Evolutionary conservation across 345 rosid genomes (phyloP), one percentile per base, ranked within the genome.

Genomic region (Physaria fendleri): DNA sequence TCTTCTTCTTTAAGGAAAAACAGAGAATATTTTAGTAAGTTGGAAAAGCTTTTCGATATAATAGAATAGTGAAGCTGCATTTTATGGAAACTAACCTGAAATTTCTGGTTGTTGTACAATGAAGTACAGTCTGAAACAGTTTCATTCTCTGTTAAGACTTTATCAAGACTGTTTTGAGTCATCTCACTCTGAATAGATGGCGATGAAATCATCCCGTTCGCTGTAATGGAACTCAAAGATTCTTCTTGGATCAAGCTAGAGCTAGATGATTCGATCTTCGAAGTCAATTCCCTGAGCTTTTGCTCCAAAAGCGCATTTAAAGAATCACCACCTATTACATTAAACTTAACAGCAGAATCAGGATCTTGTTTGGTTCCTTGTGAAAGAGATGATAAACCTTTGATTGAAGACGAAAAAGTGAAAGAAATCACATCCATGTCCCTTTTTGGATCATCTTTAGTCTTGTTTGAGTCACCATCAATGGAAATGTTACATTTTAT

Each of bases 351-450:
- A 20, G 92, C 71, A 63, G 99, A 59, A 57, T 69, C 62, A 56
- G 59, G 61, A 15, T 41, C 65, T 44, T 72, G 67, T 59, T 66
- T 77, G 34, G 13, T 49, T 61, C 74, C 59, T 65, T 67, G n/a
- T 71, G 17, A 18, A 13, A 22, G 42, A 76, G 64, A 60, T 63
- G 77, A 43, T 41, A 70, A 41, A 3, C 74, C 74, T 65, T 66
- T 80, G 23, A 93, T 78, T 1, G 97, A 91, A 50, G 99, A 83
- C 0, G 93, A 76, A 68, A 93, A 93, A 3, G 92, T 93, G 66
- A 93, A 93, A 46, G 97, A 93, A 66, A 93, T 79, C 66, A 93
- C 83, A 77, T 93, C 95, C 72, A 67, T 76, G 55, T 80, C 75
- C 37, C 66, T 74, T 68, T 79, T 63, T 60, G 74, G 62, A 53